Base-by-base conservation (phyloP, 768 basidiomycete genomes). In the Macrocybe gigantea region DNA sequence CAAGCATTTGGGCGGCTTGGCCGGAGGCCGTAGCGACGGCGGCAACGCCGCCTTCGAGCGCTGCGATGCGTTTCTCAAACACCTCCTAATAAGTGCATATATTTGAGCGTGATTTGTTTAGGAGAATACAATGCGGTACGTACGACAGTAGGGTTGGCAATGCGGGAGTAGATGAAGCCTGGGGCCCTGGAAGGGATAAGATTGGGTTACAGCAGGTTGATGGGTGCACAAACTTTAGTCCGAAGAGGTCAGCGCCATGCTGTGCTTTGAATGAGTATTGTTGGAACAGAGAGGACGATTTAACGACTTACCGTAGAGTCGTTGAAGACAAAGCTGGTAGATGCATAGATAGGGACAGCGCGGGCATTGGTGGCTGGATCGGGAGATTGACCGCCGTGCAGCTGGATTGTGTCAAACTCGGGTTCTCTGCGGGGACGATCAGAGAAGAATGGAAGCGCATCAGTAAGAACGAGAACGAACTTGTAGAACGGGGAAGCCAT, bases 351-450 rank as follows among this genome's bases (percentile, higher is more conserved):
- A 0, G 89, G 89, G 0, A 80, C 78, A 2, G 88, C 89, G 2
- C 88, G 77, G 4, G 89, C 83, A 48, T 84, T 81, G 0, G 83
- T 86, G 1, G 80, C 60, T 0, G 77, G 62, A 63, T 87, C 85
- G 8, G 77, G 74, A 9, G 63, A 65, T 52, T 88, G 83, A 1
- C 88, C 88, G 12, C 80, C 88, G 59, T 92, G 88, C 5, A 90
- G 71, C 62, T 88, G 86, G 41, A 90, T 69, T 1, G 87, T 89
- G 56, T 90, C 86, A 56, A 89, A 88, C 57, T 87, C 83, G 41
- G 85, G 84, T 56, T 71, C 69, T 64, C 76, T 77, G 35, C 2
- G 40, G 13, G 33, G 22, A 37, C 14, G 10, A 33, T 35, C 13
- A 38, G 22, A 35, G 13, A 33, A 33, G 22, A 33, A 40, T 56